Base-by-base conservation (phyloP, 768 basidiomycete species). In the Mycena pura region DNA sequence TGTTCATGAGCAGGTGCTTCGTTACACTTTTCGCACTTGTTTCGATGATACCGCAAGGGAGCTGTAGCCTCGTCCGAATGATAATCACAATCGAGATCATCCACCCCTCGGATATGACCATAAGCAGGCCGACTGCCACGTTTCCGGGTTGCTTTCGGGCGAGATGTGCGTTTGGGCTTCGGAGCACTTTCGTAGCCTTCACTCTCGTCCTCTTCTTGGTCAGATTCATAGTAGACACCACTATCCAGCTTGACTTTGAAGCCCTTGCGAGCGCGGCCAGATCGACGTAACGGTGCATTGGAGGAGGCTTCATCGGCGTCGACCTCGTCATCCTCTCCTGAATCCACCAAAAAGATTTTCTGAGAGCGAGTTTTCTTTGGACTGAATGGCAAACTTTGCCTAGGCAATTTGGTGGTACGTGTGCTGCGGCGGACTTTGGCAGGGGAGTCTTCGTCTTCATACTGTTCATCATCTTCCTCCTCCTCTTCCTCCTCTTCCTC, bases 21-120 rank as follows among this genome's bases (percentile, higher is more conserved):
- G 58, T 86, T 84, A 62, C 92, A 93, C 70, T 86, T 93, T 70
- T 92, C 91, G 71, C 92, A 93, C 1, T 82, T 73, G 41, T 73
- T 64, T 45, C 90, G 82, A 73, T 93, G 92, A 13, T 73, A 75
- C n/a, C 85, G 74, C 49, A 92, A 76, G 21, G 80, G 69, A n/a
- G 74, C 81, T 3, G 78, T 79, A 29, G 85, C 85, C 28, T 87
- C 84, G 51, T 89, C 86, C 13, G 85, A 83, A 60, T 78, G 77
- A 38, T 75, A 72, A 51, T 83, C 81, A 51, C 82, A 80, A 48
- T 80, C 77, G 31, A 82, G 69, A 44, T 81, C 80, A 25, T 65
- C 70, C 39, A 82, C 70, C 31, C 73, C 65, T 34, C 80, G 81
- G 56, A 84, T 71, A 68, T 75, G 73, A 15, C 83, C 84, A 70